These are phyloP conservation scores for Stephanodiscus minutulus DNA, from an alignment of 108 stramenopile species.

Conservation along the genomic window DNA sequence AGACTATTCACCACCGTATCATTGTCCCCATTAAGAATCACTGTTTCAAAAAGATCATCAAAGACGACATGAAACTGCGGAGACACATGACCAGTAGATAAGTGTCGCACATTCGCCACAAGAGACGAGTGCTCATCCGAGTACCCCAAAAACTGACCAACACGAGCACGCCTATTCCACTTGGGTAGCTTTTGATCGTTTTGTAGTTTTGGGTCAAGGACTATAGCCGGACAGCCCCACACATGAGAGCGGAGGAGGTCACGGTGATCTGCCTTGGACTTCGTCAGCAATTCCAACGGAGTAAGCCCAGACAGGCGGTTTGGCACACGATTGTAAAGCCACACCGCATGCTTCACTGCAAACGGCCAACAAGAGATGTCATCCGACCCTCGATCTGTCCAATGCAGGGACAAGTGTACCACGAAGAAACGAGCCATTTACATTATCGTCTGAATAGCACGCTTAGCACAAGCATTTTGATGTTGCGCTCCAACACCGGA, in stretches of 20 bases:
- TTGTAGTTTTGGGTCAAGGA: conserved; percentile 25
- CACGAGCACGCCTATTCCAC: conserved; percentile 16
- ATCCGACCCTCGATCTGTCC: conserved; percentile 25
- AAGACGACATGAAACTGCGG: conserved; percentile 36
- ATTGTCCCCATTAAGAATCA: conserved; percentile 10
- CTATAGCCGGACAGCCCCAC: conserved; percentile 38
- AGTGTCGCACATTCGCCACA: conserved; percentile 12
- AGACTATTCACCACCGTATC: neutral
- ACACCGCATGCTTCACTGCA: conserved; percentile 30
- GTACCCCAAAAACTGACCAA: conserved; percentile 30
- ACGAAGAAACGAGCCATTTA: conserved; percentile 44
- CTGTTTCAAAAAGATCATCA: conserved; percentile 30
- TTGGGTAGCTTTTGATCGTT: conserved; percentile 28
- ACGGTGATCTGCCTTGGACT: conserved; percentile 11
- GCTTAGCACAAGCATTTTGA: conserved; percentile 55
- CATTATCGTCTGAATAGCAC: conserved; percentile 35
- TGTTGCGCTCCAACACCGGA: conserved; percentile 45
- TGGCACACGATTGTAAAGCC: conserved; percentile 31
- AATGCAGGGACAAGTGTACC: conserved; percentile 42
- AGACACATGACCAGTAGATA: neutral
- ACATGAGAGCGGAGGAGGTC: conserved; percentile 27
- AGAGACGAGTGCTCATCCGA: conserved; percentile 22
- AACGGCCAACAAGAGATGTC: conserved; percentile 18
- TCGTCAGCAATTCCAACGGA: conserved; percentile 26
- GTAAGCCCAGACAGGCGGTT: conserved; percentile 16